A percentile compares a stretch with the other conserved stretches of the same genome.
phyloP scores from a whole-genome alignment of 345 rosid genomes.

The Aurinia saxatilis region DNA sequence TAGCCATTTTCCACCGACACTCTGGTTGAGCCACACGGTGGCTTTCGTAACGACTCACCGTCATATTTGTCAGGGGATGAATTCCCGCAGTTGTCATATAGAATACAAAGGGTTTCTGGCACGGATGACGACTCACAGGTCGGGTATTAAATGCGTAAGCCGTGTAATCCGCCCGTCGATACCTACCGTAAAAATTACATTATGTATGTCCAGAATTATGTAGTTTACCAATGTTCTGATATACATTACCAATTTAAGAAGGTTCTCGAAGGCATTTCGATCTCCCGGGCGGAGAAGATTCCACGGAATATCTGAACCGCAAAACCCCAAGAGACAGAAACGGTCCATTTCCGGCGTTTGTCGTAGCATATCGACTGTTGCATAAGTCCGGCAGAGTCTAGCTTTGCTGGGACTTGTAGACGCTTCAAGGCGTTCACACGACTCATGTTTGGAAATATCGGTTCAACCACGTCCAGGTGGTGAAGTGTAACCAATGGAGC shows the following conservation, averaged over 20 bases:
- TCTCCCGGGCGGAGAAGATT: constrained; percentile 74
- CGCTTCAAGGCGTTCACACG: constrained; percentile 64
- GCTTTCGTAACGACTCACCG: constrained; percentile 53
- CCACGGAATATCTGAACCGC: constrained; percentile 87
- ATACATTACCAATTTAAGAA: constrained; percentile 81
- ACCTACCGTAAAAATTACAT: neutral
- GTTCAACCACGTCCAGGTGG: constrained; percentile 90
- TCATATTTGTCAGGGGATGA: constrained; percentile 41
- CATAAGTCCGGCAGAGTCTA: constrained; percentile 85
- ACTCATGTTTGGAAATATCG: constrained; percentile 79
- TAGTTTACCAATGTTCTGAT: neutral
- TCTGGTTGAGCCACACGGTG: constrained; percentile 53
- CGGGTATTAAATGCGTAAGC: constrained; percentile 95
- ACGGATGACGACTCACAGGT: constrained; percentile 81
- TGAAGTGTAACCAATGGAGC: constrained; percentile 82
- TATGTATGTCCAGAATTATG: too few species aligned
- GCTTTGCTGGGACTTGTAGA: constrained; percentile 53
- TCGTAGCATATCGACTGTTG: constrained; percentile 97
- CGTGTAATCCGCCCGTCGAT: constrained; percentile 72
- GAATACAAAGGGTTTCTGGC: constrained; percentile 88
- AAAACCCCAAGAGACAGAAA: constrained; percentile 93
- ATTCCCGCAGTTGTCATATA: constrained; percentile 51
- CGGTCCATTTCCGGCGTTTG: constrained; percentile 60
- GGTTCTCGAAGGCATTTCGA: constrained; percentile 96
- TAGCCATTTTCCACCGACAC: constrained; percentile 88